These are phyloP conservation scores for Cytospora paraplurivora DNA, from an alignment of 2,329 filamentous ascomycete genomes.

Conservation along the genomic window DNA sequence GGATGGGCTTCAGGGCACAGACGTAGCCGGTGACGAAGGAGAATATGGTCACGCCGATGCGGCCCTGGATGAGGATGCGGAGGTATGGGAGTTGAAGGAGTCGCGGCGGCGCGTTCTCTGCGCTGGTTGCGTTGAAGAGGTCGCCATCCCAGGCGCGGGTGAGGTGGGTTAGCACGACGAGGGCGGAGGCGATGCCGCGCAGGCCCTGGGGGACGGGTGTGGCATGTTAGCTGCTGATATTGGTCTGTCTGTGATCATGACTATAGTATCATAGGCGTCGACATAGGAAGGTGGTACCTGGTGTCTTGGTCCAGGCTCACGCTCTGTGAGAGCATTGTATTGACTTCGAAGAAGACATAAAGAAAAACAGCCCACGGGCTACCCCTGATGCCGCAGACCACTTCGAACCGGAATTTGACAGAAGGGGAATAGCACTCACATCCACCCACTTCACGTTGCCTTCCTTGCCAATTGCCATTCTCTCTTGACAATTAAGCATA, in stretches of 20 bases:
- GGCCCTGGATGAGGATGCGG: constrained; percentile 60
- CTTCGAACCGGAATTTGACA: background rate
- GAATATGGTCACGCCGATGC: constrained; percentile 68
- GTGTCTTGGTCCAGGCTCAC: background rate
- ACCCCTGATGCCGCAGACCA: too few species aligned
- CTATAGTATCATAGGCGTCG: background rate
- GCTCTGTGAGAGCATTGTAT: background rate
- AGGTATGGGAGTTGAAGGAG: constrained; percentile 61
- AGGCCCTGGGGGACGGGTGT: constrained; percentile 47
- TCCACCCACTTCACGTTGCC: constrained; percentile 63
- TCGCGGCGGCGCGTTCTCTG: constrained; percentile 47
- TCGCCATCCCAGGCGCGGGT: constrained; percentile 53
- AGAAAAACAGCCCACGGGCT: background rate
- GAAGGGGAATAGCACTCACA: constrained; percentile 44
- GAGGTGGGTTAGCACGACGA: constrained; percentile 58
- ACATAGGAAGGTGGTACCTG: background rate
- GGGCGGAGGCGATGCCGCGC: constrained; percentile 55
- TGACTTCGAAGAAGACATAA: background rate
- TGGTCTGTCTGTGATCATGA: background rate
- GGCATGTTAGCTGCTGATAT: background rate
- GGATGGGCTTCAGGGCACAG: constrained; percentile 62
- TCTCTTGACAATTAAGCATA: constrained; percentile 6
- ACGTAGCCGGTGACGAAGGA: constrained; percentile 67
- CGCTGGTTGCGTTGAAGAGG: constrained; percentile 50
- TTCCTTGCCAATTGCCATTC: constrained; percentile 48